A percentile compares a stretch with the other conserved stretches of the same genome.
These are phyloP conservation scores for Neurospora africana DNA, from an alignment of 495 filamentous ascomycete species.

Conservation along the genomic window DNA sequence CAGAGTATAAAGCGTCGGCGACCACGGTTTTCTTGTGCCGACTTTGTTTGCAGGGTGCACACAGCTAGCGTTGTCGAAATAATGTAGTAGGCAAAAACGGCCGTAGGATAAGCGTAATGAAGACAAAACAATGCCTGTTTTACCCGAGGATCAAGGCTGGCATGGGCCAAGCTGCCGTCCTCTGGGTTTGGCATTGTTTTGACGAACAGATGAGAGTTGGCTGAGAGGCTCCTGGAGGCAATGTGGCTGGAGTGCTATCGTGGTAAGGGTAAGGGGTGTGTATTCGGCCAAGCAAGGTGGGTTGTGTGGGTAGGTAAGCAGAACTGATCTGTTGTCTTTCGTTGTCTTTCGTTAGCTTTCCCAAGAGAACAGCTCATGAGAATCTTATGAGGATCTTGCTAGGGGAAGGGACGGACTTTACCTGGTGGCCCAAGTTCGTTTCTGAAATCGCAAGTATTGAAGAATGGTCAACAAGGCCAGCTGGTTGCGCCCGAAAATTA, in stretches of 20 bases:
- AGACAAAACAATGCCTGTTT: slow-evolving; percentile 22
- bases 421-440: background rate
- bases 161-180: slow-evolving; percentile 5
- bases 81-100: slow-evolving; percentile 47
- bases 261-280: background rate
- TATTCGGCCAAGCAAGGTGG: background rate
- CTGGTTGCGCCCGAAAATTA: background rate
- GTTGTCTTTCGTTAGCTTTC: background rate
- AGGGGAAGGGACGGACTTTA: background rate
- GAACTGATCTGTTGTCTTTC: background rate
- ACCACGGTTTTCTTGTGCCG: slow-evolving; percentile 23
- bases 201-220: background rate
- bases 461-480: background rate
- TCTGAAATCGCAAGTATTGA: background rate
- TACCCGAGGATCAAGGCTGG: background rate
- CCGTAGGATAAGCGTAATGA: slow-evolving; percentile 45
- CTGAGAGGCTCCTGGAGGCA: background rate
- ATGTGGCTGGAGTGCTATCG: background rate
- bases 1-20: slow-evolving; percentile 37
- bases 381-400: background rate
- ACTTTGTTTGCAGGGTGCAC: slow-evolving; percentile 44
- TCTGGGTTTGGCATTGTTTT: slow-evolving; percentile 12
- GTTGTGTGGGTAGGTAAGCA: background rate
- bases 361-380: background rate
- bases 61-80: slow-evolving; percentile 38